Percentiles rank a stretch among this genome's conserved stretches.
These are phyloP conservation scores for Skeletonema potamos DNA, from an alignment of 108 stramenopile species.

Conservation along the genomic window DNA sequence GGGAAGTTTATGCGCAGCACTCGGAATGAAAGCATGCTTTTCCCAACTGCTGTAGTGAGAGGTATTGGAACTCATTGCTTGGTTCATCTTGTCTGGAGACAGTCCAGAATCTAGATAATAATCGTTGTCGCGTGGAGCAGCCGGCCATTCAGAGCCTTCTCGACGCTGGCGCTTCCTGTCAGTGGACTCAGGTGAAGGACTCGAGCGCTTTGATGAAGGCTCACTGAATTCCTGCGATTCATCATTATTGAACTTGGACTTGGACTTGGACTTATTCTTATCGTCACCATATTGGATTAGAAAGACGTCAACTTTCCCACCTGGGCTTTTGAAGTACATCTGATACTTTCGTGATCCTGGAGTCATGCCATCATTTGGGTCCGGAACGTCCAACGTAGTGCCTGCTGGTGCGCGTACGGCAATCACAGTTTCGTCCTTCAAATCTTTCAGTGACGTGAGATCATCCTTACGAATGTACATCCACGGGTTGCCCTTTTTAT, in stretches of 20 bases:
- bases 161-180: background rate
- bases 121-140: background rate
- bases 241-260: background rate
- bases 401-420: slow-evolving; percentile 89
- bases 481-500: slow-evolving; percentile 11
- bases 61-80: slow-evolving; percentile 1
- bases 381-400: slow-evolving; percentile 87
- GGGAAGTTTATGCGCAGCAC: background rate
- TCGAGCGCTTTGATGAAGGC: background rate
- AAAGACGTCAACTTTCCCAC: slow-evolving; percentile 60
- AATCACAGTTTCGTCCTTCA: slow-evolving; percentile 81
- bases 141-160: background rate
- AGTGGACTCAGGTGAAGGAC: background rate
- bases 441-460: slow-evolving; percentile 62
- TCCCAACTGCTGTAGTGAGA: slow-evolving; percentile 19
- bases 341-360: slow-evolving; percentile 77
- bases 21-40: slow-evolving; percentile 1
- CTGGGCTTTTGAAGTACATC: slow-evolving; percentile 80
- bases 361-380: slow-evolving; percentile 84
- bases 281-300: slow-evolving; percentile 48
- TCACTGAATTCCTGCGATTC: background rate
- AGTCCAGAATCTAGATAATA: background rate
- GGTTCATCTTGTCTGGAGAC: background rate
- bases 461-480: slow-evolving; percentile 74
- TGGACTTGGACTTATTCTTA: background rate